Percentiles rank a stretch among this genome's conserved stretches.
phyloP scores from a whole-genome alignment of 768 basidiomycete genomes.

The Rhizopogon roseolus region DNA sequence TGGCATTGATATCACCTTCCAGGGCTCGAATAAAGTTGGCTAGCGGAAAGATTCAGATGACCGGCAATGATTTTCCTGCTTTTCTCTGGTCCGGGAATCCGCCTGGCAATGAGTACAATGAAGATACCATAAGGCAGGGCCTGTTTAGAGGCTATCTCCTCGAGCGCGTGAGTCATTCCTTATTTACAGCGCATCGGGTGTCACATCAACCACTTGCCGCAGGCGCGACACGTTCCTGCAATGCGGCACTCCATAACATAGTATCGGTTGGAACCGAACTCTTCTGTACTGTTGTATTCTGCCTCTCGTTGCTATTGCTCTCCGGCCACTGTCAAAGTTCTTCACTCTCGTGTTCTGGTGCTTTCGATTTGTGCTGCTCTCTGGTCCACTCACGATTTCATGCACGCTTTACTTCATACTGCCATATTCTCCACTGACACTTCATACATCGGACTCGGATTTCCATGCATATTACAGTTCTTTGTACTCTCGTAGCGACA shows the following conservation, averaged over 20 bases:
- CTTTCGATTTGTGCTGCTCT: no score
- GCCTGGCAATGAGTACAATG: conserved; percentile 4
- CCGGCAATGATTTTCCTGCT: not conserved
- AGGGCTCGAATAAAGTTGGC: not conserved
- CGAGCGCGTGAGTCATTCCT: not conserved
- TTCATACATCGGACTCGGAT: no score
- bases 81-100: conserved; percentile 1
- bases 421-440: no score
- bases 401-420: no score
- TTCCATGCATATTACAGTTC: not conserved
- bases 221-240: no score
- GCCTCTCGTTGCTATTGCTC: no score
- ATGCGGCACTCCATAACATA: no score
- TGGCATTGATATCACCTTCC: not conserved
- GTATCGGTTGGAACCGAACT: no score
- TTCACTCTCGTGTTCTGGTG: no score
- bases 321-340: no score
- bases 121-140: not conserved
- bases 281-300: no score
- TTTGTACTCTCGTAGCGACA: not conserved
- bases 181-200: not conserved
- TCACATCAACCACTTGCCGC: not conserved
- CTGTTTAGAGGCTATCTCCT: not conserved
- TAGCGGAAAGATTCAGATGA: not conserved
- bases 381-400: no score